These are phyloP conservation scores for Penicillium sp. DNA, from an alignment of 2,329 filamentous ascomycete species.

Conservation along the genomic window DNA sequence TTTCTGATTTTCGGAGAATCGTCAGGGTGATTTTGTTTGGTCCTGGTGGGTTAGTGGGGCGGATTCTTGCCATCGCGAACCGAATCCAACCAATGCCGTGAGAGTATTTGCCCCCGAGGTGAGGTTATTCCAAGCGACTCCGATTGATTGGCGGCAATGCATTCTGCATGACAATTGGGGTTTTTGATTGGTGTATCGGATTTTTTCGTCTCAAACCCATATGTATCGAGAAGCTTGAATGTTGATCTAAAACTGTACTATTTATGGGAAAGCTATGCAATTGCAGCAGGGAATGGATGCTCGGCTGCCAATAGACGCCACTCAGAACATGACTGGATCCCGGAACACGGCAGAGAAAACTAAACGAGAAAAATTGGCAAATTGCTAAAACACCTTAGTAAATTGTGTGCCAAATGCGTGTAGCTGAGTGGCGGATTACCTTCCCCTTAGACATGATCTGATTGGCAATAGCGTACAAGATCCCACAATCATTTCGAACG, in stretches of 20 bases:
- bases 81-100: conserved; percentile 6
- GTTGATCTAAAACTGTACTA: background rate
- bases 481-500: no score
- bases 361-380: background rate
- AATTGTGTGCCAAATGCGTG: no score
- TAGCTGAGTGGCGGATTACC: no score
- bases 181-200: background rate
- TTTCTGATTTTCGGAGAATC: conserved; percentile 3
- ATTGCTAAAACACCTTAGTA: no score
- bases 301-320: background rate
- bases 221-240: background rate
- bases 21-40: conserved; percentile 5
- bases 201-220: background rate
- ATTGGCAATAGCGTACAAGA: no score
- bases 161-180: background rate
- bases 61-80: conserved; percentile 3
- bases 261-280: background rate
- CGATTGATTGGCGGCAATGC: conserved; percentile 9
- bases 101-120: conserved; percentile 9
- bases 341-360: background rate
- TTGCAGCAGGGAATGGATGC: background rate
- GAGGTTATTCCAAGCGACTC: conserved; percentile 16
- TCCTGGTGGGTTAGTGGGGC: conserved; percentile 14
- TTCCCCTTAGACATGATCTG: no score
- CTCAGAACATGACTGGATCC: background rate